Evolutionary conservation across 116 monocot genomes (phyloP).

Genomic region (Trichopus zeylanicus): DNA sequence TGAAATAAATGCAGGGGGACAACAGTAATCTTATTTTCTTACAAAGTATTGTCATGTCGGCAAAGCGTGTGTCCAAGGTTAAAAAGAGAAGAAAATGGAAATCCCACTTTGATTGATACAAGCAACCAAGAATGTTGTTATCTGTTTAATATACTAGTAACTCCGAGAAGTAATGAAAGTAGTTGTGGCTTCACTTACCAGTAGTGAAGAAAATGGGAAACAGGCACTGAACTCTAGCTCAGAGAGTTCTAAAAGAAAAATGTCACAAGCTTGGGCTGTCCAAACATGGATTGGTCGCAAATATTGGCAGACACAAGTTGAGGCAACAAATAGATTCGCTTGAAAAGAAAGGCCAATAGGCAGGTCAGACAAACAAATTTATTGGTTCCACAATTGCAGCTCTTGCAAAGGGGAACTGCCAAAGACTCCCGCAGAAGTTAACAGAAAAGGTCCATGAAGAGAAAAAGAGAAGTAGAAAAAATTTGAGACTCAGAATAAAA

Average conservation of each 20-base stretch:
- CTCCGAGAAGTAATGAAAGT: background rate
- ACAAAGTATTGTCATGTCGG: too few species aligned
- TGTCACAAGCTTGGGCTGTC: background rate
- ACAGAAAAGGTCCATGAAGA: background rate
- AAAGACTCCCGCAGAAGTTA: background rate
- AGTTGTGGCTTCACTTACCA: background rate
- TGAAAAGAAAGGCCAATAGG: background rate
- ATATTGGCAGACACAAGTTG: background rate
- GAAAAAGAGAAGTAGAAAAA: background rate
- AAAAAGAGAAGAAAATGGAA: too few species aligned
- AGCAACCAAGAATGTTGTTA: background rate
- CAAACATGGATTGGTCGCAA: background rate
- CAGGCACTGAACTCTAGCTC: too few species aligned
- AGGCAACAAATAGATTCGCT: background rate
- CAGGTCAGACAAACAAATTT: background rate
- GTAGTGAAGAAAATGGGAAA: background rate
- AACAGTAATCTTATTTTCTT: too few species aligned
- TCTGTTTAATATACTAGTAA: background rate
- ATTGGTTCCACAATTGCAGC: background rate
- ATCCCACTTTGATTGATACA: background rate
- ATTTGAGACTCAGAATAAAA: too few species aligned
- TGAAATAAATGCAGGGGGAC: too few species aligned
- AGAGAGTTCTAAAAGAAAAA: too few species aligned
- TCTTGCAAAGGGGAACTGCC: background rate
- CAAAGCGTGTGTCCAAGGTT: too few species aligned